These are phyloP conservation scores for Proliferodiscus dingleyae DNA, from an alignment of 2,329 filamentous ascomycete species.

Conservation along the genomic window DNA sequence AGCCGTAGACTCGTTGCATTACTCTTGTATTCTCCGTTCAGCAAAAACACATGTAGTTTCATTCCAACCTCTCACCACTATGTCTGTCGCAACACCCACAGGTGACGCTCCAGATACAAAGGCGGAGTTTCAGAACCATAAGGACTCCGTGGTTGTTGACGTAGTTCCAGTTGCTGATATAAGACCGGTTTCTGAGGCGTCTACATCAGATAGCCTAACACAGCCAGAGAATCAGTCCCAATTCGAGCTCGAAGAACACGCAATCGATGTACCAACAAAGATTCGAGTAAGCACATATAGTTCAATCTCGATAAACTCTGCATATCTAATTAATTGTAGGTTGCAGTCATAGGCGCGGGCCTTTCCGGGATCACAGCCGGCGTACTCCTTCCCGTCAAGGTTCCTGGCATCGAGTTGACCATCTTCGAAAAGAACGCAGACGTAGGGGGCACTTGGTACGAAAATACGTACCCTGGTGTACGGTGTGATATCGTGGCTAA, in stretches of 20 bases:
- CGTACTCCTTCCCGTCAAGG: constrained; percentile 61
- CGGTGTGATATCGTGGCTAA: constrained; percentile 24
- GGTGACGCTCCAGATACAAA: neutral
- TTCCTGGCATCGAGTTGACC: constrained; percentile 46
- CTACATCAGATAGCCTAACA: neutral
- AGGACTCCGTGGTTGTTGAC: neutral
- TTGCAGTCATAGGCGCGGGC: constrained; percentile 55
- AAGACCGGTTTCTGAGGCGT: neutral
- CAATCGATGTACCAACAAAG: constrained; percentile 14
- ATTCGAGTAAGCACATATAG: constrained; percentile 4
- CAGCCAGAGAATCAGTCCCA: neutral
- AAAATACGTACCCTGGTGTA: constrained; percentile 35
- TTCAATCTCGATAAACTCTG: neutral
- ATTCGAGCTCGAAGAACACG: constrained; percentile 36
- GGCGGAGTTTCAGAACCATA: neutral
- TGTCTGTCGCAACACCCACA: neutral
- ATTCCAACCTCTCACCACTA: neutral
- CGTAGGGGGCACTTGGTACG: constrained; percentile 45
- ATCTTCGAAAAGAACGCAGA: constrained; percentile 48
- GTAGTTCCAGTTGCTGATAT: neutral
- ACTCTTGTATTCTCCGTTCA: too few species aligned
- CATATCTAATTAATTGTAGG: constrained; percentile 40
- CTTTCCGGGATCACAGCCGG: constrained; percentile 60
- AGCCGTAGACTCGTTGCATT: too few species aligned
- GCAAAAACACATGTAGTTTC: neutral